Evolutionary conservation across 495 filamentous ascomycete species (phyloP).

Genomic region (Penicillium coprophilum): DNA sequence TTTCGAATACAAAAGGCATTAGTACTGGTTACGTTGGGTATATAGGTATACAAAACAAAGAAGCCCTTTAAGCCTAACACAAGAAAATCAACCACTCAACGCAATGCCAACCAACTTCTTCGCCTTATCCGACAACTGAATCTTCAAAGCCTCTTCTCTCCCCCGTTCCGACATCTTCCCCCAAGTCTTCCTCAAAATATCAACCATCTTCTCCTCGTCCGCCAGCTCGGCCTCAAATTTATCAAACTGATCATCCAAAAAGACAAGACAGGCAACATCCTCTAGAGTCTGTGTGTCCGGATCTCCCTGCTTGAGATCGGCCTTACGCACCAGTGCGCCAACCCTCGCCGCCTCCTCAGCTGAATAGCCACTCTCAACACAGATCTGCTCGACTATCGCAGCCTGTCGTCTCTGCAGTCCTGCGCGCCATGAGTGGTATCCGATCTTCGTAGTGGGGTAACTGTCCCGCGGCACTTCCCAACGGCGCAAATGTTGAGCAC

Average conservation of each 20-base stretch:
- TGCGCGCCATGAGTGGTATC: conserved; percentile 75
- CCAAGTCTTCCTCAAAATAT: conserved; percentile 80
- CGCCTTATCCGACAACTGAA: conserved; percentile 60
- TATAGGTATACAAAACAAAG: neutral
- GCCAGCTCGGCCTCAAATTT: conserved; percentile 63
- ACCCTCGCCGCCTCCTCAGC: conserved; percentile 52
- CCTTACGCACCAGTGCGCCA: conserved; percentile 63
- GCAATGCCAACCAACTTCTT: conserved; percentile 51
- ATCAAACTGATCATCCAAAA: conserved; percentile 81
- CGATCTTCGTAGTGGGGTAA: conserved; percentile 67
- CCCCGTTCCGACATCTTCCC: conserved; percentile 72
- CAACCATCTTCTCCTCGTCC: conserved; percentile 70
- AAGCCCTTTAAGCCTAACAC: too few relatives aligned
- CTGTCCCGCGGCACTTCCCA: conserved; percentile 73
- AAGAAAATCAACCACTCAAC: conserved; percentile 12
- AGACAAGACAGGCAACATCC: conserved; percentile 83
- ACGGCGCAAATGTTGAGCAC: conserved; percentile 78
- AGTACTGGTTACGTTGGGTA: neutral
- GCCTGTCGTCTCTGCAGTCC: conserved; percentile 71
- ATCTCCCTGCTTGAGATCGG: conserved; percentile 57
- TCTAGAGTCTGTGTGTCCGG: conserved; percentile 71
- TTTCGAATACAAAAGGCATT: neutral
- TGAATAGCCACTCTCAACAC: conserved; percentile 48
- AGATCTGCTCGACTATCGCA: conserved; percentile 56
- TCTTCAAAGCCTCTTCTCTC: conserved; percentile 63